Conservation (phyloP, 768 basidiomycete species). For the Rhizopogon vinicolor region DNA sequence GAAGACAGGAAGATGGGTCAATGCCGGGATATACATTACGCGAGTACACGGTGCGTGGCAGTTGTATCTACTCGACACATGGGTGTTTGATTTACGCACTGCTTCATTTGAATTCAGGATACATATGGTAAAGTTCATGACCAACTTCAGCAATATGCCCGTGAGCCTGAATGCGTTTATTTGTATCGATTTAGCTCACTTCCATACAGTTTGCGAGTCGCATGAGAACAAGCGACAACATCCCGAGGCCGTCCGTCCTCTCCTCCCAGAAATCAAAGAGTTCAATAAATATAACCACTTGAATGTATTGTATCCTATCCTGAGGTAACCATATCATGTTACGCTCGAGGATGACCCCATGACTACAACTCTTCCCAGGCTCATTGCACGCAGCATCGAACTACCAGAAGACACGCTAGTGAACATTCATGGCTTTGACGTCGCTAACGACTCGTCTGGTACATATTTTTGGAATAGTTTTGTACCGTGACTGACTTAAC, state of each 20-base stretch:
- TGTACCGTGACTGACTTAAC: not conserved
- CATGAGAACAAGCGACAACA: conserved; percentile 40
- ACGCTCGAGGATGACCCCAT: not conserved
- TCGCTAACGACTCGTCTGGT: conserved; percentile 39
- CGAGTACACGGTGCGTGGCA: conserved; percentile 39
- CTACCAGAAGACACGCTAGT: conserved; percentile 49
- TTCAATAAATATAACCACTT: conserved; percentile 50
- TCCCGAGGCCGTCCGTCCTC: conserved; percentile 44
- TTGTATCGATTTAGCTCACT: not conserved
- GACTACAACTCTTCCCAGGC: conserved; percentile 21
- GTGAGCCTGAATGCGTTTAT: conserved; percentile 28
- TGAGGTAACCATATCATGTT: conserved; percentile 29
- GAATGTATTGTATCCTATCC: conserved; percentile 43
- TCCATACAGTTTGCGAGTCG: no score
- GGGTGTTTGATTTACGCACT: not conserved
- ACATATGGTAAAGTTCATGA: conserved; percentile 58
- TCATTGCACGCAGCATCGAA: conserved; percentile 48
- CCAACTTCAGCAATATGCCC: conserved; percentile 58
- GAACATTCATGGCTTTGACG: conserved; percentile 41
- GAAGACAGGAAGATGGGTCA: conserved; percentile 39
- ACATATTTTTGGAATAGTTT: not conserved
- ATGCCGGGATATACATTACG: conserved; percentile 50
- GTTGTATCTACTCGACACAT: not conserved
- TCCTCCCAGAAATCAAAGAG: conserved; percentile 46
- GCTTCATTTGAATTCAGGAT: conserved; percentile 32